Percentiles rank a stretch among this genome's conserved stretches.
These are phyloP conservation scores for Ascochyta lentis DNA, from an alignment of 2,329 filamentous ascomycete species.

Conservation along the genomic window DNA sequence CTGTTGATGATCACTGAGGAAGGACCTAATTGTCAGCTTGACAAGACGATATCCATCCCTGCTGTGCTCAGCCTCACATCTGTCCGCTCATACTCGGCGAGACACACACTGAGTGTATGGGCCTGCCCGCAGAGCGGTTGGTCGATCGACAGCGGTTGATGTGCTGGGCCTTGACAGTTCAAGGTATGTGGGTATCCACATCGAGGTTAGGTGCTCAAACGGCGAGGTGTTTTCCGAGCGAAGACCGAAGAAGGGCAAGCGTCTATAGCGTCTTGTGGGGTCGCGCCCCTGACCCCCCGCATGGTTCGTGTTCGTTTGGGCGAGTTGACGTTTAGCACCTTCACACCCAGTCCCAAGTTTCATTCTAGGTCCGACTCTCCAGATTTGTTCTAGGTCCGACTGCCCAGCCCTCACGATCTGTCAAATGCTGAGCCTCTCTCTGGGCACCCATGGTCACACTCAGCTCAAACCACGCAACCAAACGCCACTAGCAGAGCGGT, in stretches of 20 bases:
- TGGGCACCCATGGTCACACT: not conserved
- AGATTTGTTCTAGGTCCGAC: conserved; percentile 5
- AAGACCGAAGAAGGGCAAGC: conserved; percentile 4
- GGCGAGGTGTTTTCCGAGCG: conserved; percentile 10
- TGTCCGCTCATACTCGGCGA: not conserved
- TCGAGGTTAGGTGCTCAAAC: not conserved
- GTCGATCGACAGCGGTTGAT: conserved; percentile 13
- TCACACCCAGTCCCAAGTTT: not conserved
- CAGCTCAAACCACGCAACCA: not conserved
- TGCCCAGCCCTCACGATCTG: conserved; percentile 4
- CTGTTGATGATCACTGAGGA: not conserved
- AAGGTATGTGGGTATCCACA: conserved; percentile 1
- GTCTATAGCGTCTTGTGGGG: not conserved
- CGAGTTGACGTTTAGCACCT: conserved; percentile 8
- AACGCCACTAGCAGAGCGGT: conserved; percentile 1
- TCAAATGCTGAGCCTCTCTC: conserved; percentile 8
- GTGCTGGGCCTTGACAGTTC: conserved; percentile 3
- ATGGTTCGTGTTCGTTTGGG: conserved; percentile 9
- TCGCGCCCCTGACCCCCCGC: conserved; percentile 14
- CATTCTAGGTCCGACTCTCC: not conserved
- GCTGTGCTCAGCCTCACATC: not conserved
- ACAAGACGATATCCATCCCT: not conserved
- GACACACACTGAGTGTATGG: not conserved
- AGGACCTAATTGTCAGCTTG: conserved; percentile 4
- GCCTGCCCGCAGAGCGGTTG: not conserved